Base-by-base conservation (phyloP, 257 asterid genomes). In the Rauvolfia tetraphylla region DNA sequence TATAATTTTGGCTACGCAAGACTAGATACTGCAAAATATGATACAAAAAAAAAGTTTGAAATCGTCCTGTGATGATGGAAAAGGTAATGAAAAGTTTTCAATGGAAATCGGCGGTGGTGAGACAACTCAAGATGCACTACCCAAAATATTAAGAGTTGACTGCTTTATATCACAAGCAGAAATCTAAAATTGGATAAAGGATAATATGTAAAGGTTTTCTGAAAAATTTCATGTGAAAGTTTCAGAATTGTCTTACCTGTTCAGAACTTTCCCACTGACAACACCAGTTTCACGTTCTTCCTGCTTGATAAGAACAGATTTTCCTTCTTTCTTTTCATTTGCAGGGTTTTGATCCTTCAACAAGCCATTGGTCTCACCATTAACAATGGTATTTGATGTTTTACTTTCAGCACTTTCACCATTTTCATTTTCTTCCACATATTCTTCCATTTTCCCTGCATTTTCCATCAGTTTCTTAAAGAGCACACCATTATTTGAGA, bases 241-340 rank as follows among this genome's bases (percentile, higher is more conserved):
- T 53, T 42, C 57, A 70, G 51, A 75, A 77, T 25, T 72, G 65
- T 22, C 67, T 69, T 83, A 93, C 98, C 98, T 91, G 86, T 74
- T 81, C 83, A 95, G 82, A 73, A 95, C 99, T 80, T 88, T 82
- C 86, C 85, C 82, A 87, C 98, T 95, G 82, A 95, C 93, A 68
- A 95, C 98, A 18, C 99, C 99, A 39, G 98, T 95, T 87, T 93
- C 98, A 59, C 99, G 88, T 82, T 95, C 99, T 89, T 95, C 98
- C 87, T 95, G 96, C 89, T 95, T 95, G 80, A 95, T 91, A 67
- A 95, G 93, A 80, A 95, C 68, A 72, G 97, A 90, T 84, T 91
- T 95, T 74, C 92, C 93, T 86, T 86, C 92, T 81, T 87, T 89
- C 86, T 83, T 89, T 74, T 85, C 75, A 63, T 74, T 81, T 73